Percentiles rank a stretch among this genome's conserved stretches.
Conservation (phyloP, 805 yeast genomes). For the Deakozyma indianensis region DNA sequence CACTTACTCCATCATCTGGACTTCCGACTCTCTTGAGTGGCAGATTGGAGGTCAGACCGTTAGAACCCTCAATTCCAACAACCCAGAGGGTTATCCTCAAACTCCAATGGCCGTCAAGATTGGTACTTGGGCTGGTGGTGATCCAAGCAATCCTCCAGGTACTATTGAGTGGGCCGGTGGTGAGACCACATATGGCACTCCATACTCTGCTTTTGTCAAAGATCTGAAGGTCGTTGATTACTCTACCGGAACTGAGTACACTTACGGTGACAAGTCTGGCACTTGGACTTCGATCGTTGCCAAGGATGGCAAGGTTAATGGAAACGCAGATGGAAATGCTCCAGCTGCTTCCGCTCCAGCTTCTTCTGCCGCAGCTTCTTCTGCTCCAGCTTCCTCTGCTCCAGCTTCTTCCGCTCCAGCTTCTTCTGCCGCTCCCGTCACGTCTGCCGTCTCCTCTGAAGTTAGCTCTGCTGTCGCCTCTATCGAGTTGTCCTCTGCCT, state of each 20-base stretch:
- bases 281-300: slow-evolving; percentile 26
- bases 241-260: slow-evolving; percentile 31
- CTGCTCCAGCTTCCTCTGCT: slow-evolving; percentile 6
- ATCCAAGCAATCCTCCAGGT: slow-evolving; percentile 35
- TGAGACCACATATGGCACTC: slow-evolving; percentile 29
- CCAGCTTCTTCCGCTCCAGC: slow-evolving; percentile 7
- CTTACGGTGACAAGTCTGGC: slow-evolving; percentile 28
- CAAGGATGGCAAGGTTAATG: slow-evolving; percentile 37
- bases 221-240: slow-evolving; percentile 43
- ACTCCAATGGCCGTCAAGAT: slow-evolving; percentile 68
- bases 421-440: slow-evolving; percentile 5
- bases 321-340: slow-evolving; percentile 22
- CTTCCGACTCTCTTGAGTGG: slow-evolving; percentile 50
- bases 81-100: slow-evolving; percentile 70
- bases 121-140: slow-evolving; percentile 41
- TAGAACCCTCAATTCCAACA: slow-evolving; percentile 42
- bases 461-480: slow-evolving; percentile 5
- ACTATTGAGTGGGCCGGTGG: slow-evolving; percentile 71
- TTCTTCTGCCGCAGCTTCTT: slow-evolving; percentile 7
- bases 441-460: slow-evolving; percentile 4
- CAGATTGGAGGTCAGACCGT: slow-evolving; percentile 54
- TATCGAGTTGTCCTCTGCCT: slow-evolving; percentile 4
- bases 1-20: slow-evolving; percentile 81
- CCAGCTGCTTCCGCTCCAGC: slow-evolving; percentile 8
- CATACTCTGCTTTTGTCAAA: slow-evolving; percentile 49